A percentile compares a stretch with the other conserved stretches of the same genome.
phyloP scores from a whole-genome alignment of 768 basidiomycete genomes.

The Tulasnella sp. region DNA sequence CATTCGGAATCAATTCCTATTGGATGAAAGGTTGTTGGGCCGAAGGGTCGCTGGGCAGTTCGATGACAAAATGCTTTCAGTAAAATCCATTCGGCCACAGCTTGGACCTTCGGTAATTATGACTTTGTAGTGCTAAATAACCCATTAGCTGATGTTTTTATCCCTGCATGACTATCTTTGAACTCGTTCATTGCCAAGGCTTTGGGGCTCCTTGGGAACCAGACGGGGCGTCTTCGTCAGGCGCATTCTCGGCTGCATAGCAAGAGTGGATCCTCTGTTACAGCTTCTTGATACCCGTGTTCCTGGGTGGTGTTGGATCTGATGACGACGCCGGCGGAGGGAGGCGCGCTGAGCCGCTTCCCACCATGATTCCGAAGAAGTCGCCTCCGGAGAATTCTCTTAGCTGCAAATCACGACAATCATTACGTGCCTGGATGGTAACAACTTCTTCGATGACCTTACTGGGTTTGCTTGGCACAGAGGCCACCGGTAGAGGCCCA shows the following conservation, averaged over 20 bases:
- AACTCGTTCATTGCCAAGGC: neutral
- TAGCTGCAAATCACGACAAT: neutral
- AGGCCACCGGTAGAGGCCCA: too few species aligned
- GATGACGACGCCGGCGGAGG: neutral
- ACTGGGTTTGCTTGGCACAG: too few species aligned
- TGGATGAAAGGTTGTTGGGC: too few species aligned
- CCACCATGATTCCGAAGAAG: neutral
- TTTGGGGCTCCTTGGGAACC: neutral
- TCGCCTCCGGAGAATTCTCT: too few species aligned
- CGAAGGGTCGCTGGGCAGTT: neutral
- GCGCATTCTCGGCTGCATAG: neutral
- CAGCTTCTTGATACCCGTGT: neutral
- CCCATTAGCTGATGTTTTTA: neutral
- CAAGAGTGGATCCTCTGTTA: neutral
- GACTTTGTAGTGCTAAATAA: neutral
- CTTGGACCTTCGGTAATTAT: too few species aligned
- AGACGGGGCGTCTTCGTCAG: neutral
- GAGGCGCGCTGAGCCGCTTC: neutral
- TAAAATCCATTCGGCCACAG: neutral
- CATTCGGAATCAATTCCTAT: neutral
- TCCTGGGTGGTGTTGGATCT: neutral
- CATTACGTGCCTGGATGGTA: too few species aligned
- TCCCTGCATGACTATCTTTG: neutral
- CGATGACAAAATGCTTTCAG: neutral
- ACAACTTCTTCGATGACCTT: too few species aligned